A percentile compares a stretch with the other conserved stretches of the same genome.
Conservation (phyloP, 129 eudicot species). For the Artemisia argyi region DNA sequence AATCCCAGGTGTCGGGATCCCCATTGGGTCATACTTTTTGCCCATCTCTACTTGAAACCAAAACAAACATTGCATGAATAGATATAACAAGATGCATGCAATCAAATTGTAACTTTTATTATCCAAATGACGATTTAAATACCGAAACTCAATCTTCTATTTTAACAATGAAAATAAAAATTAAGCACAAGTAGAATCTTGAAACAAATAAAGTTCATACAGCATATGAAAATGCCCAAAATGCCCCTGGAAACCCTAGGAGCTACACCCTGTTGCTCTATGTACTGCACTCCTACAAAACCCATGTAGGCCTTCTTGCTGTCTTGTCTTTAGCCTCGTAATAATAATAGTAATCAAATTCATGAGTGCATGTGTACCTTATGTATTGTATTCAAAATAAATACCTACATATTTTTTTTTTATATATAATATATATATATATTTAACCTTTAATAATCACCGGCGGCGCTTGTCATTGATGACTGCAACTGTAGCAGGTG, state of each 20-base stretch:
- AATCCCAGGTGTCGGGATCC: too few species aligned
- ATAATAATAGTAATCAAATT: constrained; percentile 19
- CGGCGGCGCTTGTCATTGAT: constrained; percentile 55
- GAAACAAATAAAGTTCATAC: constrained; percentile 11
- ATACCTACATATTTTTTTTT: background rate
- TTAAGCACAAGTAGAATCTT: constrained; percentile 1
- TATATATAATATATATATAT: too few species aligned
- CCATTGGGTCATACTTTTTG: too few species aligned
- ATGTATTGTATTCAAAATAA: constrained; percentile 25
- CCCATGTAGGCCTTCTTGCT: constrained; percentile 32
- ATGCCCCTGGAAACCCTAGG: constrained; percentile 30
- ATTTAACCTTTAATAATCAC: constrained; percentile 31
- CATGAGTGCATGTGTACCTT: constrained; percentile 6
- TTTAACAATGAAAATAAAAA: background rate
- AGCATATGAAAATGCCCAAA: constrained; percentile 15
- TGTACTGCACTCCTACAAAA: constrained; percentile 34
- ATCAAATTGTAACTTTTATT: too few species aligned
- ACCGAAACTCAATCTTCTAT: background rate
- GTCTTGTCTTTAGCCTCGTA: constrained; percentile 28
- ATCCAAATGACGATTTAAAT: too few species aligned
- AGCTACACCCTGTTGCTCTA: constrained; percentile 25
- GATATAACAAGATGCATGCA: too few species aligned
- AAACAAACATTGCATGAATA: too few species aligned
- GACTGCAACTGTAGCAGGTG: constrained; percentile 88
- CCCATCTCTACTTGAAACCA: too few species aligned